phyloP scores from a whole-genome alignment of 176 grass and related monocot genomes.

The Eleusine coracana region DNA sequence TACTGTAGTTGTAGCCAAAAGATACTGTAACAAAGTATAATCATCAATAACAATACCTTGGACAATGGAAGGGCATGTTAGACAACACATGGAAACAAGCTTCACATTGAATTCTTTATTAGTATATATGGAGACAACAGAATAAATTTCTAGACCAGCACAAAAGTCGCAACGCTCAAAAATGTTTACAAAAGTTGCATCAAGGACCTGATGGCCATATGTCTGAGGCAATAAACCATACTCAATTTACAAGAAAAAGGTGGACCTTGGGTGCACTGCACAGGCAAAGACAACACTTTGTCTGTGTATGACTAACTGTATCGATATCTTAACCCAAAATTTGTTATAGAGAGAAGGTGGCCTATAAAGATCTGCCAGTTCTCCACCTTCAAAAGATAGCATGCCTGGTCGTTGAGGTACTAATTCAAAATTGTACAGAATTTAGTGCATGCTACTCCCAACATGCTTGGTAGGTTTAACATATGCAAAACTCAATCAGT shows the following conservation, averaged over 20 bases:
- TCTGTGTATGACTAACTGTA: constrained; percentile 16
- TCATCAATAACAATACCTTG: not conserved
- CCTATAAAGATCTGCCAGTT: constrained; percentile 17
- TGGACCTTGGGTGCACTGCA: not conserved
- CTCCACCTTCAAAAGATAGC: constrained; percentile 24
- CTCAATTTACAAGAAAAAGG: constrained; percentile 14
- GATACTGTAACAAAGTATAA: not conserved
- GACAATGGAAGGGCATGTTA: not conserved
- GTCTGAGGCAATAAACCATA: constrained; percentile 13
- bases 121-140: not conserved
- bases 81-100: not conserved
- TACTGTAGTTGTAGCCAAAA: not conserved
- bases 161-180: not conserved
- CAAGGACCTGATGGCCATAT: not conserved
- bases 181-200: constrained; percentile 14
- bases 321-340: constrained; percentile 24
- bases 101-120: constrained; percentile 6
- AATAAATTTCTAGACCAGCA: not conserved
- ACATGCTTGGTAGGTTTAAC: constrained; percentile 17
- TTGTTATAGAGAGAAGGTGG: constrained; percentile 13
- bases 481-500: constrained; percentile 17
- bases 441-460: constrained; percentile 5
- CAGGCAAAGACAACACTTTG: not conserved
- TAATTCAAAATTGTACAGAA: constrained; percentile 27
- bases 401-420: constrained; percentile 6